These are phyloP conservation scores for Paratinospora sagittata DNA, from an alignment of 164 flowering plant genomes.

Conservation along the genomic window DNA sequence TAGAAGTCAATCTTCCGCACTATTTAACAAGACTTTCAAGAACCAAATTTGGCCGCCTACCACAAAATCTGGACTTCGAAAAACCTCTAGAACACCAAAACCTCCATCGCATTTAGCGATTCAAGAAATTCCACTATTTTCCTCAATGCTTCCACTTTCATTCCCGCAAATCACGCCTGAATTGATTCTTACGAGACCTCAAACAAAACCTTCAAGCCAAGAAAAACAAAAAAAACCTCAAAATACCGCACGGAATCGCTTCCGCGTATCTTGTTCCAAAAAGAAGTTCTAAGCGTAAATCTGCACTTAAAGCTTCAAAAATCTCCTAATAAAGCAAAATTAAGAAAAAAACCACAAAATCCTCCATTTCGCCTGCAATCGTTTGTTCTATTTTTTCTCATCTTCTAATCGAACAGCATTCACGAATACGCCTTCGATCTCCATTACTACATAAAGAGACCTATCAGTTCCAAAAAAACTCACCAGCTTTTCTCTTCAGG, in stretches of 20 bases:
- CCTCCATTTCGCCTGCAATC: background rate
- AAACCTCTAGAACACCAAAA: background rate
- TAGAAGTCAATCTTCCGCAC: conserved; percentile 1
- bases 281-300: background rate
- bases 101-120: background rate
- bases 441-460: background rate
- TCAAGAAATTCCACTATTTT: background rate
- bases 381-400: background rate
- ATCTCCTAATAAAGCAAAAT: background rate
- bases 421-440: background rate
- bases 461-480: background rate
- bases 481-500: background rate
- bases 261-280: background rate
- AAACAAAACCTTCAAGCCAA: conserved; percentile 1
- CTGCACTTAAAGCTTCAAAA: background rate
- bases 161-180: background rate
- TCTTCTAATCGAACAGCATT: background rate
- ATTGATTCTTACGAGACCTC: background rate
- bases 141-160: background rate
- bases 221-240: background rate
- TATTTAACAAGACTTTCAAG: background rate
- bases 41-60: no score
- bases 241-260: background rate
- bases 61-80: background rate
- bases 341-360: background rate